Conservation (phyloP, 176 grass and related monocot genomes). For the Panicum miliaceum region DNA sequence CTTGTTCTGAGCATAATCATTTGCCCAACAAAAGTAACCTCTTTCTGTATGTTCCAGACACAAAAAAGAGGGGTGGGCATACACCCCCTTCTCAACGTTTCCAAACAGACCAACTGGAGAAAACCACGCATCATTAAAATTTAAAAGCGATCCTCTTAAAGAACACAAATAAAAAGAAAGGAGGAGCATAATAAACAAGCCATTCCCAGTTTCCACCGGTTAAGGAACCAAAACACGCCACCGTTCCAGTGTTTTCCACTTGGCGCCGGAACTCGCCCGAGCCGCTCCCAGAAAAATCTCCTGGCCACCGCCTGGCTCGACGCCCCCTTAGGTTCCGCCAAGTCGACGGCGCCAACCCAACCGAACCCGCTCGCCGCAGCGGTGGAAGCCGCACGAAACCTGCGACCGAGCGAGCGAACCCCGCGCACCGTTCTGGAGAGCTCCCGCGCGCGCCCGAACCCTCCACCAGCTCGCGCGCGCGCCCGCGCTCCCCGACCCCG, state of each 20-base stretch:
- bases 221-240: neutral
- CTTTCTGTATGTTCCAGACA: too few relatives aligned
- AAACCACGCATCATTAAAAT: too few relatives aligned
- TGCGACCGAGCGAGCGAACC: slow-evolving; percentile 22
- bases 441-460: slow-evolving; percentile 45
- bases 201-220: too few relatives aligned
- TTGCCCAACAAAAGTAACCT: too few relatives aligned
- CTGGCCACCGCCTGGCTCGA: too few relatives aligned
- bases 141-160: too few relatives aligned
- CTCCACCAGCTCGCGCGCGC: slow-evolving; percentile 22
- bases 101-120: too few relatives aligned
- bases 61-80: too few relatives aligned
- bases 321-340: neutral
- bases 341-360: neutral
- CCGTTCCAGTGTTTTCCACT: slow-evolving; percentile 49
- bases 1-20: too few relatives aligned
- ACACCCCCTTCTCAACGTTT: too few relatives aligned
- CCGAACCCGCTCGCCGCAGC: neutral
- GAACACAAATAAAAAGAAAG: neutral
- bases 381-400: slow-evolving; percentile 36
- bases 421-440: slow-evolving; percentile 33
- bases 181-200: neutral
- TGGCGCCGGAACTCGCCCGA: slow-evolving; percentile 16
- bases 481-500: too few relatives aligned
- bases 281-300: neutral